A percentile compares a stretch with the other conserved stretches of the same genome.
These are phyloP conservation scores for Porogramme epimiltina DNA, from an alignment of 1,284 basidiomycete species.

Conservation along the genomic window DNA sequence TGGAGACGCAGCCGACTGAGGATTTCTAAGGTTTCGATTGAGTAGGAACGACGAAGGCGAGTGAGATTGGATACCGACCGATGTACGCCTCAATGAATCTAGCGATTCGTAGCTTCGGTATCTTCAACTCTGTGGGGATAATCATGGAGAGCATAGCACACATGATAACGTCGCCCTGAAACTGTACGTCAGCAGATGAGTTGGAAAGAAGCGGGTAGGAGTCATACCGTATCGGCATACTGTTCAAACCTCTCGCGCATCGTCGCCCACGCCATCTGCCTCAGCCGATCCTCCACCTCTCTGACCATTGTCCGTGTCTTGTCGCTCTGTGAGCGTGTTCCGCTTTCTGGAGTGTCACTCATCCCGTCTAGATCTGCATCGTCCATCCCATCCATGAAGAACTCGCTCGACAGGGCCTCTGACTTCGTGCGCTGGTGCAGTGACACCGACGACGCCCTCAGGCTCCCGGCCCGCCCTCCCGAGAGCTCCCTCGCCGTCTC, in stretches of 20 bases:
- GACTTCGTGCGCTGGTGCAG: slow-evolving; percentile 18
- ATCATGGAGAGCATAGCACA: slow-evolving; percentile 69
- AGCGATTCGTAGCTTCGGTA: slow-evolving; percentile 44
- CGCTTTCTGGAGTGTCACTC: slow-evolving; percentile 3
- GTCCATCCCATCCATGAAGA: slow-evolving; percentile 10
- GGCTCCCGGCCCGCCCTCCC: slow-evolving; percentile 7
- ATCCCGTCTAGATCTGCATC: not conserved
- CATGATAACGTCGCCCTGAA: slow-evolving; percentile 74
- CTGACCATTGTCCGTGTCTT: slow-evolving; percentile 44
- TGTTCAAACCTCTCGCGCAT: slow-evolving; percentile 58
- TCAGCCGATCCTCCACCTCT: slow-evolving; percentile 53
- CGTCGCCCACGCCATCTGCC: slow-evolving; percentile 56
- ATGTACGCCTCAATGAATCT: slow-evolving; percentile 71
- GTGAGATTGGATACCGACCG: slow-evolving; percentile 42
- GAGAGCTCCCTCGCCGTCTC: slow-evolving; percentile 22
- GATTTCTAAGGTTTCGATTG: slow-evolving; percentile 47
- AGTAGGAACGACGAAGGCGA: not conserved
- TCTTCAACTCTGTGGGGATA: slow-evolving; percentile 54
- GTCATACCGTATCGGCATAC: slow-evolving; percentile 59
- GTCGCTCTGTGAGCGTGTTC: slow-evolving; percentile 26
- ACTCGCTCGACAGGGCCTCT: slow-evolving; percentile 19
- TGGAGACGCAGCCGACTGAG: slow-evolving; percentile 61
- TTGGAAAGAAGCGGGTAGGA: no score
- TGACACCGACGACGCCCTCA: slow-evolving; percentile 14
- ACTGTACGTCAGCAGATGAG: not conserved